phyloP scores from a whole-genome alignment of 331 rosid genomes.

The Ulmus americana region DNA sequence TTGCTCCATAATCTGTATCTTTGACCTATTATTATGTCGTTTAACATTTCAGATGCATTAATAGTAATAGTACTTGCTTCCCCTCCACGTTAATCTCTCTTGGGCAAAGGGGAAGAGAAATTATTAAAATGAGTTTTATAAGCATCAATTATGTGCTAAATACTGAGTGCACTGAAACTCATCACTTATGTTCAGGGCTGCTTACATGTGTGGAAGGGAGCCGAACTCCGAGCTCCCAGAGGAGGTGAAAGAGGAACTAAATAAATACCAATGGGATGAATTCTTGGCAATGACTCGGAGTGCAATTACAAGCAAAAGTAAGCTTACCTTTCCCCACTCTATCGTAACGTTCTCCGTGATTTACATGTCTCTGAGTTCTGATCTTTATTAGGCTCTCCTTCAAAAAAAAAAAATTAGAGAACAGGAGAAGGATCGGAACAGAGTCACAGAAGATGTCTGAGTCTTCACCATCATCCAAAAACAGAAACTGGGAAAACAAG shows the following conservation, averaged over 20 bases:
- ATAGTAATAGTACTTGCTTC: neutral
- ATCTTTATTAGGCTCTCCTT: conserved; percentile 20
- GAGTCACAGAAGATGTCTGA: conserved; percentile 26
- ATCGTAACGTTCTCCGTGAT: neutral
- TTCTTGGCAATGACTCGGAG: conserved; percentile 73
- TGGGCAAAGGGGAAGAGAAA: neutral
- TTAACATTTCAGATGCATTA: neutral
- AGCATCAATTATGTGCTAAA: neutral
- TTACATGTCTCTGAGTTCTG: neutral
- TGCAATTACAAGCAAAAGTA: conserved; percentile 75
- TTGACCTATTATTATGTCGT: neutral
- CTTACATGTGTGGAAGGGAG: conserved; percentile 96
- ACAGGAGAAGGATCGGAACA: conserved; percentile 46
- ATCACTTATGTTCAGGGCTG: conserved; percentile 54
- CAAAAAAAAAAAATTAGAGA: conserved; percentile 35
- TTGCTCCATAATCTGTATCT: neutral
- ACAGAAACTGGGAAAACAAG: too few species aligned
- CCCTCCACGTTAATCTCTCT: neutral
- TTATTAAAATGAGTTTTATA: neutral
- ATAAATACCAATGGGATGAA: conserved; percentile 72
- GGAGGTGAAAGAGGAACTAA: conserved; percentile 65
- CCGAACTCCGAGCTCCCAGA: conserved; percentile 84
- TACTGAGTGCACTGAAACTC: neutral
- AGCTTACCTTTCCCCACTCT: conserved; percentile 16
- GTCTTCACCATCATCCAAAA: conserved; percentile 11